Evolutionary conservation across 116 monocot species (phyloP), one percentile per base, ranked within the genome.

Genomic region (Trichopus zeylanicus): DNA sequence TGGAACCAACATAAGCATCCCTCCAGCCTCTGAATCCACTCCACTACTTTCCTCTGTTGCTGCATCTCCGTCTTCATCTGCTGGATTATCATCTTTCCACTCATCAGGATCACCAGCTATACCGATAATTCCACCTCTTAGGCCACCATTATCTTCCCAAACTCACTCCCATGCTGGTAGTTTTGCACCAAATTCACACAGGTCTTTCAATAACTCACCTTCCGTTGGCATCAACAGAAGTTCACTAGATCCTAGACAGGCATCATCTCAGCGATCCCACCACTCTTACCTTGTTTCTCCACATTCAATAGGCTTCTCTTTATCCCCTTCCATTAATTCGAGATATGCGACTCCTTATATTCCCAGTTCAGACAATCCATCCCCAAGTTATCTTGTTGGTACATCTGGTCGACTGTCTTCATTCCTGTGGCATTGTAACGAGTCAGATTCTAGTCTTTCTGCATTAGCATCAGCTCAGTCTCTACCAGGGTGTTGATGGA

Each of bases 21-120:
- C 70, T 51, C 86, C 81, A 31, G 77, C 86, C 32, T 78, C 94
- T 0, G 91, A 89, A 51, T 46, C 49, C 46, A 86, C 94, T 37
- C 89, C 90, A 26, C 67, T 85, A 25, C 75, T 89, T 26, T 73
- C 80, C 26, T 25, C 85, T 30, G 48, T 19, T 55, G 53, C 75
- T 28, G 42, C 63, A 13, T 67, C 79, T 56, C 59, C 75, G n/a
- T 58, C 73, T 18, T 34, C 68, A 20, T 16, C 73, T 20, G 18
- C 32, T 6, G 31, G 32, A 39, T 56, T 75, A 25, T 57, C 80
- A 30, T 83, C 97, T 2, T 72, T 84, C 51, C 78, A 65, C 54
- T 87, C 92, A 42, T 74, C 79, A 46, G 60, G 61, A 31, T 82
- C 98, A 38, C 67, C 76, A 24, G 49, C 97, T 32, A 63, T 73